Base-by-base conservation (phyloP, 192 early-diverging fungal genomes). In the Gonapodya sp. region DNA sequence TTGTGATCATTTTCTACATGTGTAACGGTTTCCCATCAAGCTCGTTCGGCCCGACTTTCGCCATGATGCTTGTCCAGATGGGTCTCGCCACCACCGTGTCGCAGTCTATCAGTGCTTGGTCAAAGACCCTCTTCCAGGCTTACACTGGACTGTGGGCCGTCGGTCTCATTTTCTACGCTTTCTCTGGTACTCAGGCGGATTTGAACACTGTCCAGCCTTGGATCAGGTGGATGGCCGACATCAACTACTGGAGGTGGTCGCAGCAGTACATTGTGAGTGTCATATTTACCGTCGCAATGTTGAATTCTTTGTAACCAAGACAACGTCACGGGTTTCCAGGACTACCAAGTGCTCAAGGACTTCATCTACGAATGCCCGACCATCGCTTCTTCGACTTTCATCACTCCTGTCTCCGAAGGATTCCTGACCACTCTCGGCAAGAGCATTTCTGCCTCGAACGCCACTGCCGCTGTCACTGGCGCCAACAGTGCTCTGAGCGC, bases 11-110 rank as follows among this genome's bases (percentile, higher is more conserved):
- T 33, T 64, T 64, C 46, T 77, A 31, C 75, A 32, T 77, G 30
- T 32, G 18, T 18, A 34, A 18, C 75, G 75, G 75, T 33, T 77
- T 77, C 75, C 30, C 18, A 2, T 14, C 75, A 8, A 77, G 34
- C 30, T 77, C 18, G 8, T 77, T 77, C 75, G 75, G 75, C 75
- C 75, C 34, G 8, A 77, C 34, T 33, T 77, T 32, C 75, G 30
- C 8, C 31, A 77, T 77, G 75, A 77, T 77, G 75, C 2, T 77
- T 18, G 30, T 77, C 8, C 75, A 77, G 31, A 31, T 77, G 8
- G 16, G 75, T 16, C 75, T 77, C 75, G 75, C 75, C 75, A 77
- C 75, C 75, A 34, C 75, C 75, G 75, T 77, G 75, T 77, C 75
- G 75, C 75, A 77, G 31, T 16, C 75, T 2, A 31, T 16, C 18